Conservation (phyloP, 257 asterid species). For the Solanum ossicruentum region DNA sequence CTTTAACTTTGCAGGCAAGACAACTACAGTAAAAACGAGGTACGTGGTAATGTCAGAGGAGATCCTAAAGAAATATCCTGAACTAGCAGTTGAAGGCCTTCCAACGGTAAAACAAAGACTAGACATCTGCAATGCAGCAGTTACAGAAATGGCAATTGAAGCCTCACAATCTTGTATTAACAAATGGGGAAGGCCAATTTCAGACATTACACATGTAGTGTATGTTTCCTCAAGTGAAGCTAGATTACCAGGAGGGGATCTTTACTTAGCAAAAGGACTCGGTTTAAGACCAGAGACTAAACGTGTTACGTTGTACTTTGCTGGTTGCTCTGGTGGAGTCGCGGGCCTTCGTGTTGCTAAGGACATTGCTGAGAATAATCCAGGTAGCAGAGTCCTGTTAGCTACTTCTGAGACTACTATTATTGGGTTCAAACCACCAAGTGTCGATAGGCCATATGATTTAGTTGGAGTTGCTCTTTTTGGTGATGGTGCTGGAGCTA, state of each 20-base stretch:
- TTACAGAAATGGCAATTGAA: constrained; percentile 83
- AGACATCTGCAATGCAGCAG: constrained; percentile 82
- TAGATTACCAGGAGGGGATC: constrained; percentile 92
- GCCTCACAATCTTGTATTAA: constrained; percentile 70
- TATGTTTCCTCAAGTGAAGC: constrained; percentile 95
- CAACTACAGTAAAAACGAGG: constrained; percentile 89
- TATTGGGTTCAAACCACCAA: constrained; percentile 85
- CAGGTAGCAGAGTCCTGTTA: constrained; percentile 63
- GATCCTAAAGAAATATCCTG: constrained; percentile 73
- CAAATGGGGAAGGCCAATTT: constrained; percentile 61
- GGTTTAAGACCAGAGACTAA: constrained; percentile 57
- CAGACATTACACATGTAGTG: constrained; percentile 79
- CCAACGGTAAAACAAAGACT: constrained; percentile 78
- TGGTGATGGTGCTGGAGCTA: constrained; percentile 94
- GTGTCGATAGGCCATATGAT: constrained; percentile 61
- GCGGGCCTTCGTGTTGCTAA: constrained; percentile 96
- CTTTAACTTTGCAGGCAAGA: constrained; percentile 46
- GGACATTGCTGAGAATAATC: constrained; percentile 92
- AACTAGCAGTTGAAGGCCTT: constrained; percentile 65
- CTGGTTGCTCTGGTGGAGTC: constrained; percentile 98
- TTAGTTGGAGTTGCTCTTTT: constrained; percentile 84
- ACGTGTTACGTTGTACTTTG: constrained; percentile 70
- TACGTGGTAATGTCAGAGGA: constrained; percentile 97
- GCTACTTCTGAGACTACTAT: constrained; percentile 91
- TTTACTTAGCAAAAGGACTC: constrained; percentile 77